These are phyloP conservation scores for Leccinum longicurvipes DNA, from an alignment of 768 basidiomycete species.

Conservation along the genomic window DNA sequence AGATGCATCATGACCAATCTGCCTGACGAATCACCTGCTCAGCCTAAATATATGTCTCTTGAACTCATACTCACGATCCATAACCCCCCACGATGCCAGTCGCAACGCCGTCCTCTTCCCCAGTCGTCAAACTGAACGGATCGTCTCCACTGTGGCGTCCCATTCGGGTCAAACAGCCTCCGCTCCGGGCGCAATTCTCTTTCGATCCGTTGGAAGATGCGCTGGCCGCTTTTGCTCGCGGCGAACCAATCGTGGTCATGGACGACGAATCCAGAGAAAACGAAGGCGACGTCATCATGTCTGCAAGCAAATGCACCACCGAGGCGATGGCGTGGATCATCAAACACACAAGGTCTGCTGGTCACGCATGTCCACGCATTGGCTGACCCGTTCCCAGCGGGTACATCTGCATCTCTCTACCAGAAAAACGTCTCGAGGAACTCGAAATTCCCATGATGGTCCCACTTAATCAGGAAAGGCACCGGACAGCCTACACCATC, in stretches of 20 bases:
- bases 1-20: too few species aligned
- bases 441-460: constrained; percentile 94
- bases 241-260: constrained; percentile 95
- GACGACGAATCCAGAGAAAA: constrained; percentile 96
- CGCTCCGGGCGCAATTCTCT: constrained; percentile 40
- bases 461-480: constrained; percentile 82
- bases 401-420: constrained; percentile 88
- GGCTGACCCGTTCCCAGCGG: constrained; percentile 53
- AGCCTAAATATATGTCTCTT: background rate
- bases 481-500: constrained; percentile 92
- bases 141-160: constrained; percentile 19
- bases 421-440: constrained; percentile 66
- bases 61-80: background rate
- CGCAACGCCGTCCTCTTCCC: background rate
- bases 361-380: background rate
- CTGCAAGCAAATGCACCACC: constrained; percentile 79
- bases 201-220: constrained; percentile 86
- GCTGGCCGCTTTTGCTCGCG: constrained; percentile 66
- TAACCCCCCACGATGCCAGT: constrained; percentile 7
- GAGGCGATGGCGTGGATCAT: constrained; percentile 99
- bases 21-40: background rate
- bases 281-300: constrained; percentile 93
- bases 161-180: constrained; percentile 16
- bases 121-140: constrained; percentile 12
- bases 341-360: constrained; percentile 81